Evolutionary conservation across 176 grass and related monocot genomes (phyloP).

Genomic region (Hsuehochloa calcarea): DNA sequence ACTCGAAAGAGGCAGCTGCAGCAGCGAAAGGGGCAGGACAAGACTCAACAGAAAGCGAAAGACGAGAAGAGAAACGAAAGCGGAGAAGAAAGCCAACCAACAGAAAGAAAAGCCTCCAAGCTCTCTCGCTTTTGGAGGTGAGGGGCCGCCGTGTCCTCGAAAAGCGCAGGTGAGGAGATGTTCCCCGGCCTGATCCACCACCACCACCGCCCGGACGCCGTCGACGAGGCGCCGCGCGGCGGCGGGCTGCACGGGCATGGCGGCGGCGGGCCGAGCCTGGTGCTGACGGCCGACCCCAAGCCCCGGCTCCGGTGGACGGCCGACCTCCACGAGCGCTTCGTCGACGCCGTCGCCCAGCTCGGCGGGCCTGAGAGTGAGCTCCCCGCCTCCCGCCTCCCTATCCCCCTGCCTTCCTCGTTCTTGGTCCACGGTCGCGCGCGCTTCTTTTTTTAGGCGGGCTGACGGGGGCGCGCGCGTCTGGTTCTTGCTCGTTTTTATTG

Average conservation of each 20-base stretch:
- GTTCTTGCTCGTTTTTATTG: not conserved
- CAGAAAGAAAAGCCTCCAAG: not conserved
- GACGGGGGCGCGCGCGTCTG: not conserved
- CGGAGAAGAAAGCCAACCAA: not conserved
- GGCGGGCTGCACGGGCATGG: constrained; percentile 5
- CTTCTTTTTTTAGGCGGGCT: not conserved
- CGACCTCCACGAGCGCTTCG: constrained; percentile 79
- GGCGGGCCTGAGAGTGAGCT: constrained; percentile 74
- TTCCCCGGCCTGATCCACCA: constrained; percentile 35
- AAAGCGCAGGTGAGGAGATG: constrained; percentile 21
- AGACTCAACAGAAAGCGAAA: not conserved
- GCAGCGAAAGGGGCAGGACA: not conserved
- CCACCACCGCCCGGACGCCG: not conserved
- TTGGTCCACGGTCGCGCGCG: not conserved
- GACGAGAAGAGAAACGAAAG: not conserved
- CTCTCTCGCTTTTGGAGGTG: not conserved
- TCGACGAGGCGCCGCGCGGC: not conserved
- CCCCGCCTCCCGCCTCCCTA: not conserved
- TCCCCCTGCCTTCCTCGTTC: not conserved
- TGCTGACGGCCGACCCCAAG: constrained; percentile 69
- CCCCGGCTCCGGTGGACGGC: constrained; percentile 67
- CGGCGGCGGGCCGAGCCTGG: constrained; percentile 41
- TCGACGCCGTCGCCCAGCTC: constrained; percentile 76
- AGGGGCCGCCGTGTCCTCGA: not conserved
- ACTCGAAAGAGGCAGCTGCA: not conserved